These are phyloP conservation scores for Sporothrix euskadiensis DNA, from an alignment of 2,329 filamentous ascomycete genomes.

Conservation along the genomic window DNA sequence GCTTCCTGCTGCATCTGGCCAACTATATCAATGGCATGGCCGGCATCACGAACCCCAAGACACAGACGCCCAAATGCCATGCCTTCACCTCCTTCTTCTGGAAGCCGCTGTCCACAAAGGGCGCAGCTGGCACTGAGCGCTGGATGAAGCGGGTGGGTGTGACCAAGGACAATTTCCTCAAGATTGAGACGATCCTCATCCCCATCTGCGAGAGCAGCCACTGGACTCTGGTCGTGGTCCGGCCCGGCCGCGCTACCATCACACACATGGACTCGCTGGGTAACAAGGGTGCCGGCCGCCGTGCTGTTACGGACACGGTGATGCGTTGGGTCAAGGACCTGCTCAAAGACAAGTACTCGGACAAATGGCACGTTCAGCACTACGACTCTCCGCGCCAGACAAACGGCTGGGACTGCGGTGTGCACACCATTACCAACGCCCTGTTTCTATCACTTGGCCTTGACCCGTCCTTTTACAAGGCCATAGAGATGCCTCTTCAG, in stretches of 20 bases:
- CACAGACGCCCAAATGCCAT: slow-evolving; percentile 59
- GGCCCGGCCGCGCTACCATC: slow-evolving; percentile 59
- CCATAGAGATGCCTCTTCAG: slow-evolving; percentile 59
- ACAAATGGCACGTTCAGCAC: slow-evolving; percentile 56
- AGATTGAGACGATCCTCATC: slow-evolving; percentile 67
- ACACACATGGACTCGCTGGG: slow-evolving; percentile 70
- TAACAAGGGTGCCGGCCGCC: slow-evolving; percentile 41
- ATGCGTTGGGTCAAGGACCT: slow-evolving; percentile 59
- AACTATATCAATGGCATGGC: slow-evolving; percentile 58
- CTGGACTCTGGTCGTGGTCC: slow-evolving; percentile 72
- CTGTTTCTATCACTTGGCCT: slow-evolving; percentile 61
- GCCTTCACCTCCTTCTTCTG: slow-evolving; percentile 68
- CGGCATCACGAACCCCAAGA: slow-evolving; percentile 50
- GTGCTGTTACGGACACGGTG: slow-evolving; percentile 45
- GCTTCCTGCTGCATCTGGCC: slow-evolving; percentile 62
- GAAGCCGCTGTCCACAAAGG: slow-evolving; percentile 52
- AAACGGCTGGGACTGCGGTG: slow-evolving; percentile 74
- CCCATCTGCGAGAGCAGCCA: slow-evolving; percentile 66
- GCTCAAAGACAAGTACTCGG: slow-evolving; percentile 56
- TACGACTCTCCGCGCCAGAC: slow-evolving; percentile 57
- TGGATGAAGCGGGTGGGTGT: slow-evolving; percentile 60
- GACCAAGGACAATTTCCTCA: slow-evolving; percentile 60
- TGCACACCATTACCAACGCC: slow-evolving; percentile 73
- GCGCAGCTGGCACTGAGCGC: slow-evolving; percentile 51
- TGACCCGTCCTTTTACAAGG: slow-evolving; percentile 53